Evolutionary conservation across 2,329 filamentous ascomycete species (phyloP), one percentile per base, ranked within the genome.

Genomic region (Diaporthe velutina): DNA sequence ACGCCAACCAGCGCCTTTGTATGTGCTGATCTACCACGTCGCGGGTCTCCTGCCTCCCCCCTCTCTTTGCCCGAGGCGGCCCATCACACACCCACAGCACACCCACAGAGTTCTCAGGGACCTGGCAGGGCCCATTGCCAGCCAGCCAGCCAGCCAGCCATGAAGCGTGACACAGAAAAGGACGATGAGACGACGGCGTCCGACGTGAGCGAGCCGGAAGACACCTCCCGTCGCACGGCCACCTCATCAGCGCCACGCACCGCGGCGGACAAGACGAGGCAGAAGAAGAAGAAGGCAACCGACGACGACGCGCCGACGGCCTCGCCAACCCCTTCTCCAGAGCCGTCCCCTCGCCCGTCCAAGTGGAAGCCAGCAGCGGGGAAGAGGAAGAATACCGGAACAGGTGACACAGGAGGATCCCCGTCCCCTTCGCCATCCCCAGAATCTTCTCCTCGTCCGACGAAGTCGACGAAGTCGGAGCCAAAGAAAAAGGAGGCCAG

Each of bases 141-240:
- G 28, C 58, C 74, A 38, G 17, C 15, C 35, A 8, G 30, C 54
- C 55, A 54, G 25, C 55, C 42, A 42, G 57, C 70, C 61, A 57
- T 50, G 60, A 45, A 50, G 48, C 68, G 60, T 74, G 54, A 66
- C 70, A 74, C 55, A n/a, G 61, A 50, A 45, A 19, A 19, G 25
- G 68, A 72, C 22, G 72, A 74, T 40, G 68, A 57, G 38, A 64
- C 67, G 19, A 68, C 74, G 8, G 52, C 40, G 9, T 71, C 67
- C 38, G 72, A 70, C 40, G 35, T 64, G 60, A 76, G 73, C 73
- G 68, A 73, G 45, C 40, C 55, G 55, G 61, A 74, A 35, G 48
- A 57, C 42, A 45, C 61, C 42, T 45, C 73, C 58, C 38, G 73
- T 74, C 68, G 40, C 40, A 76, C 73, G 17, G 73, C 73, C 73